Evolutionary conservation across 148 eudicot genomes (phyloP).

Genomic region (Silene latifolia): DNA sequence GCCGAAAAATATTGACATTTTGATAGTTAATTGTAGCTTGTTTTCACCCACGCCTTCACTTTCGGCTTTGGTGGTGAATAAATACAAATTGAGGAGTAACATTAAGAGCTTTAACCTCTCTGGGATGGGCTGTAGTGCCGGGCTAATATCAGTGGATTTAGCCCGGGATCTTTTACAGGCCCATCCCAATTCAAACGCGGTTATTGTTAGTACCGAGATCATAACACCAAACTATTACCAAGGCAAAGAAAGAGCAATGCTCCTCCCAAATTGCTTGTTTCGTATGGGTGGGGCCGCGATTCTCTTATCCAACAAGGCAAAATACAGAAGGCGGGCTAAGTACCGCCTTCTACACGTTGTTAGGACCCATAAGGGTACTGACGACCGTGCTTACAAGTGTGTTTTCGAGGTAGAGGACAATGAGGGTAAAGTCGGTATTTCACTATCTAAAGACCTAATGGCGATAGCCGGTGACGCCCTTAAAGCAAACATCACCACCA

Average conservation of each 20-base stretch:
- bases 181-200: constrained; percentile 33
- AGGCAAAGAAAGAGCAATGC: constrained; percentile 50
- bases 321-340: constrained; percentile 30
- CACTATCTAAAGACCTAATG: constrained; percentile 41
- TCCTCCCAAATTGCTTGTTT: constrained; percentile 52
- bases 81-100: constrained; percentile 41
- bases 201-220: constrained; percentile 50
- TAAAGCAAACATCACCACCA: constrained; percentile 40
- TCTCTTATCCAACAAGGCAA: constrained; percentile 36
- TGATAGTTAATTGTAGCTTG: constrained; percentile 43
- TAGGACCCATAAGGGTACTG: constrained; percentile 46
- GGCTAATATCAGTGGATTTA: constrained; percentile 33
- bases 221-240: constrained; percentile 36
- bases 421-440: constrained; percentile 34
- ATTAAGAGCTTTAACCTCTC: constrained; percentile 42
- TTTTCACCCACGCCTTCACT: constrained; percentile 44
- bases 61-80: constrained; percentile 42
- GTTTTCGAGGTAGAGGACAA: constrained; percentile 36
- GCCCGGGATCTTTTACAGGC: constrained; percentile 36
- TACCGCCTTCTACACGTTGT: constrained; percentile 46
- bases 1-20: constrained; percentile 35
- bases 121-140: constrained; percentile 56
- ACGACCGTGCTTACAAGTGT: constrained; percentile 40
- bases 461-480: constrained; percentile 39
- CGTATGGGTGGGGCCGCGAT: constrained; percentile 54